Conservation (phyloP, 345 rosid species). For the Gossypium mustelinum region DNA sequence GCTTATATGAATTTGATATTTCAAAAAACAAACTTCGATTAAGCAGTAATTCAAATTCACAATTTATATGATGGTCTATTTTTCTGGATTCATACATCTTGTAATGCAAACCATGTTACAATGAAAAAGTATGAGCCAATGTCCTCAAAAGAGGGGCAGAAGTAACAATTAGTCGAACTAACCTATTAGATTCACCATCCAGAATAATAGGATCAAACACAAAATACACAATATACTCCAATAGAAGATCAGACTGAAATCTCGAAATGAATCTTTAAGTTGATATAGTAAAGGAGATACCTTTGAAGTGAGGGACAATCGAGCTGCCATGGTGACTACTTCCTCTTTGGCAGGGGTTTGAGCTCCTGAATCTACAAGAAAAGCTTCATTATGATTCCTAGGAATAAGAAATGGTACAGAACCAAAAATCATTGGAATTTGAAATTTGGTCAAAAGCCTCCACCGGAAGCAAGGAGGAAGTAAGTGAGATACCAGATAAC, state of each 20-base stretch:
- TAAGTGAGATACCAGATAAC: conserved; percentile 14
- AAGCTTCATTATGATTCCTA: conserved; percentile 7
- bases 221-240: neutral
- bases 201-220: neutral
- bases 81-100: neutral
- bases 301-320: conserved; percentile 79
- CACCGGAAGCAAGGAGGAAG: neutral
- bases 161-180: neutral
- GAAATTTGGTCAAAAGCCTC: conserved; percentile 13
- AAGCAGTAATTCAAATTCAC: neutral
- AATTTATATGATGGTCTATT: neutral
- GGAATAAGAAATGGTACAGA: neutral
- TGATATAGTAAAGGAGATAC: conserved; percentile 27
- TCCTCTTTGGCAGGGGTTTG: conserved; percentile 52
- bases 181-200: neutral
- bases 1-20: neutral
- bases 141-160: neutral
- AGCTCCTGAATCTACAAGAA: conserved; percentile 51
- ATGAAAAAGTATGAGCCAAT: neutral
- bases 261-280: neutral
- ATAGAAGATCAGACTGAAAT: neutral
- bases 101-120: neutral
- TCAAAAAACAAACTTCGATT: neutral
- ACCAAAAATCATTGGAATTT: neutral
- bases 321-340: conserved; percentile 70